Percentiles rank a stretch among this genome's conserved stretches.
Evolutionary conservation across 257 asterid genomes (phyloP).

Genomic region (Solanum sejunctum): DNA sequence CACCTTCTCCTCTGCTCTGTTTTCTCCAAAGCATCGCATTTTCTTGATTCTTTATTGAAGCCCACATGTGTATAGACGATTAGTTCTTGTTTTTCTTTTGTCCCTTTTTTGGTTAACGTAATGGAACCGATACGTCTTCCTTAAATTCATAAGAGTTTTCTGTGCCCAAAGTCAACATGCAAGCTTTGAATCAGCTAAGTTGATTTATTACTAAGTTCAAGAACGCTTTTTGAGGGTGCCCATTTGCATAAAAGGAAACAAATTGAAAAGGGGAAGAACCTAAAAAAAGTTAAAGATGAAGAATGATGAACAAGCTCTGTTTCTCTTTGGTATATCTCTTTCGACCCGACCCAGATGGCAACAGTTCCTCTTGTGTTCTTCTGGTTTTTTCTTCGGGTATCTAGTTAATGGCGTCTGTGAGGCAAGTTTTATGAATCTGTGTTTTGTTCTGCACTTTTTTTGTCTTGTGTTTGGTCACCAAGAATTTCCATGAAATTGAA

Average conservation of each 20-base stretch:
- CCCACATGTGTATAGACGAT: neutral
- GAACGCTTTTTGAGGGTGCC: neutral
- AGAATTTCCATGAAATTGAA: neutral
- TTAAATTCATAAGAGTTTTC: neutral
- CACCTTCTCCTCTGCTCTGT: neutral
- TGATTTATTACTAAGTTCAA: conserved; percentile 16
- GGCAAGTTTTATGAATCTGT: conserved; percentile 24
- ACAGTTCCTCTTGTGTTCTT: conserved; percentile 72
- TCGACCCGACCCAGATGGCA: conserved; percentile 73
- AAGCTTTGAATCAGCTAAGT: conserved; percentile 16
- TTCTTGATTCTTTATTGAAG: neutral
- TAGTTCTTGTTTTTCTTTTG: neutral
- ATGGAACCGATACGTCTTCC: conserved; percentile 32
- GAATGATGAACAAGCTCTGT: conserved; percentile 62
- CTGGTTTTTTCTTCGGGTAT: conserved; percentile 92
- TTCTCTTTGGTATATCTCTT: conserved; percentile 68
- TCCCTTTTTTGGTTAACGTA: conserved; percentile 13
- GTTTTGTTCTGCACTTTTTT: neutral
- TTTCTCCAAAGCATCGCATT: neutral
- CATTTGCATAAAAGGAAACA: neutral
- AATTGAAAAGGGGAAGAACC: neutral
- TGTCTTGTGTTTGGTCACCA: neutral
- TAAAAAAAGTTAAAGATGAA: conserved; percentile 27
- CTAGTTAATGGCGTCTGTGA: conserved; percentile 89
- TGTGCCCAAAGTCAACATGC: conserved; percentile 37